phyloP scores from a whole-genome alignment of 805 yeast genomes.

The Candida koratica region DNA sequence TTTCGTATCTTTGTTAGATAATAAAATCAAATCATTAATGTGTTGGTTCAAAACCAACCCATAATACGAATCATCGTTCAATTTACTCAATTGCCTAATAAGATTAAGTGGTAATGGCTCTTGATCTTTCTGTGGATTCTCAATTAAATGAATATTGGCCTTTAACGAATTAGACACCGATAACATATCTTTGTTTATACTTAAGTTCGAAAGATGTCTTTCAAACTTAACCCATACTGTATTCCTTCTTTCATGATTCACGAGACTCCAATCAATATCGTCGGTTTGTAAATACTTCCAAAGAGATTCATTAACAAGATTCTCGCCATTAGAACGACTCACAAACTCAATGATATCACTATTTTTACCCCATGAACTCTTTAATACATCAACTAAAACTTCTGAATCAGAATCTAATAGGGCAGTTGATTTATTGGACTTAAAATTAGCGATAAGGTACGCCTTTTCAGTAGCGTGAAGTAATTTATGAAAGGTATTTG shows the following conservation, averaged over 20 bases:
- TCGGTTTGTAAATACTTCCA: constrained; percentile 9
- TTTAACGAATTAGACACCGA: constrained; percentile 48
- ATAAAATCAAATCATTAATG: constrained; percentile 10
- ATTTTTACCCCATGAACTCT: constrained; percentile 4
- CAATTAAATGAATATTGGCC: constrained; percentile 33
- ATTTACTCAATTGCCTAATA: not conserved
- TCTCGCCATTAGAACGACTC: constrained; percentile 1
- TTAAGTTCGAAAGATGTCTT: not conserved
- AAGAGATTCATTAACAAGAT: constrained; percentile 7
- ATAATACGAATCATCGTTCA: not conserved
- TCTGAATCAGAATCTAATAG: not conserved
- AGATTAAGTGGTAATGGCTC: not conserved
- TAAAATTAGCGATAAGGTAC: constrained; percentile 8
- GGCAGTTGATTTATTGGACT: not conserved
- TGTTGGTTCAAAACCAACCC: constrained; percentile 9
- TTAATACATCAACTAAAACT: not conserved
- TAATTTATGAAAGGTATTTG: constrained; percentile 6
- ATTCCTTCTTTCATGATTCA: not conserved
- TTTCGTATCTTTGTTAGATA: not conserved
- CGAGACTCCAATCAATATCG: constrained; percentile 4
- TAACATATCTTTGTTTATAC: constrained; percentile 20
- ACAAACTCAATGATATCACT: constrained; percentile 3
- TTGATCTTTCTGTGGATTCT: not conserved
- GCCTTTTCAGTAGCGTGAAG: constrained; percentile 1
- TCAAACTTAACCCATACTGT: constrained; percentile 6